Percentiles rank a stretch among this genome's conserved stretches.
phyloP scores from a whole-genome alignment of 768 basidiomycete genomes.

The Sarcodon sp. region DNA sequence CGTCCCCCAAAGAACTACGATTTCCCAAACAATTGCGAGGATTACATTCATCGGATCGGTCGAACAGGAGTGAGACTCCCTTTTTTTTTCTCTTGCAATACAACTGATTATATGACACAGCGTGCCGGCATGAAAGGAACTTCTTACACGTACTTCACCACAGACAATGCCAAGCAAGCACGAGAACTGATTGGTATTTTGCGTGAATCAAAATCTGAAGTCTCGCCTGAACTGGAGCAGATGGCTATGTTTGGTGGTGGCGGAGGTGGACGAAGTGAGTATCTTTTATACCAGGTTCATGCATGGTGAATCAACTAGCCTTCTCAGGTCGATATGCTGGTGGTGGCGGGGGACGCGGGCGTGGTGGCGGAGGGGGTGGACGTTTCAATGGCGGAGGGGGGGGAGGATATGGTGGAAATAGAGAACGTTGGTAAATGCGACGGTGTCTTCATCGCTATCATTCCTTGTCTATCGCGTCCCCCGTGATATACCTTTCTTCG shows the following conservation, averaged over 20 bases:
- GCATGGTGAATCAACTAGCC: background rate
- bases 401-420: slow-evolving; percentile 22
- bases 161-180: slow-evolving; percentile 90
- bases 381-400: slow-evolving; percentile 22
- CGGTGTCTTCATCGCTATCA: background rate
- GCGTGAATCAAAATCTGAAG: slow-evolving; percentile 71
- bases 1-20: slow-evolving; percentile 68
- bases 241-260: slow-evolving; percentile 84
- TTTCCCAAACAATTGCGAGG: slow-evolving; percentile 96
- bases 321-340: slow-evolving; percentile 40
- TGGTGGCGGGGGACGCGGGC: slow-evolving; percentile 5
- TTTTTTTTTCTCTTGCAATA: background rate
- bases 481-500: too few relatives aligned
- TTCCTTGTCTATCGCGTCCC: background rate
- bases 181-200: slow-evolving; percentile 84
- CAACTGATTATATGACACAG: slow-evolving; percentile 21
- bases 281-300: background rate
- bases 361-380: slow-evolving; percentile 28
- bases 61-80: slow-evolving; percentile 69
- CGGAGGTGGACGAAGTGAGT: slow-evolving; percentile 60
- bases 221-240: slow-evolving; percentile 87
- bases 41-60: slow-evolving; percentile 98
- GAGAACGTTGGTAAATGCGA: slow-evolving; percentile 1
- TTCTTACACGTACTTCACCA: slow-evolving; percentile 94
- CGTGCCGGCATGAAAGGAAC: slow-evolving; percentile 87